phyloP scores from a whole-genome alignment of 495 filamentous ascomycete genomes.

The Mytilinidion resinicola region DNA sequence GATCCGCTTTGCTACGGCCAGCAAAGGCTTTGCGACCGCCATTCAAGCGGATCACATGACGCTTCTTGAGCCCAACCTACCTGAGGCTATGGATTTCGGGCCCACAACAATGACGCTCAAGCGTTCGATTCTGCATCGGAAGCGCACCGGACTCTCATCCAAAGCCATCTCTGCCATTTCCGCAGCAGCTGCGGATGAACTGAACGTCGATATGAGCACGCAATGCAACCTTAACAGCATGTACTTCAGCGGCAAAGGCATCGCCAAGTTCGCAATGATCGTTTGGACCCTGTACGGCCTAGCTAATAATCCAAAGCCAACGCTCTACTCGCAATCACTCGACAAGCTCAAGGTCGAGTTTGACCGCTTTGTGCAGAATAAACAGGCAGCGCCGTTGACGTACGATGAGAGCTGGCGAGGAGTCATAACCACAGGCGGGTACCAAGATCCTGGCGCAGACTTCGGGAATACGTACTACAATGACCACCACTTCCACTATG shows the following conservation, averaged over 20 bases:
- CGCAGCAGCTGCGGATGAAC: constrained; percentile 55
- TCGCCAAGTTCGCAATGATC: constrained; percentile 77
- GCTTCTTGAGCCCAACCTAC: constrained; percentile 64
- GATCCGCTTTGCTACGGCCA: constrained; percentile 69
- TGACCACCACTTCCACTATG: constrained; percentile 92
- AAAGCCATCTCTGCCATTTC: constrained; percentile 49
- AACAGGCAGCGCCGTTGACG: constrained; percentile 66
- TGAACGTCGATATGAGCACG: constrained; percentile 59
- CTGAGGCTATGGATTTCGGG: constrained; percentile 62
- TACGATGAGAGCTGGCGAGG: constrained; percentile 69
- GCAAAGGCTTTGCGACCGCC: constrained; percentile 73
- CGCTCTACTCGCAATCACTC: constrained; percentile 53
- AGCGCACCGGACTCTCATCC: constrained; percentile 29
- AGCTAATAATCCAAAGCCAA: constrained; percentile 46
- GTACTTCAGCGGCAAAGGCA: constrained; percentile 89
- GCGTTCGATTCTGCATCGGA: too few relatives aligned
- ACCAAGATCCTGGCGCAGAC: constrained; percentile 57
- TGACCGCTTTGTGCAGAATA: constrained; percentile 63
- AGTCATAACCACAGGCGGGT: constrained; percentile 73
- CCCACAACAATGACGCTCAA: constrained; percentile 56
- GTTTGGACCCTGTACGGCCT: constrained; percentile 63
- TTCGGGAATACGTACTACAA: constrained; percentile 62
- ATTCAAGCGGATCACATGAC: constrained; percentile 73
- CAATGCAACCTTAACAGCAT: constrained; percentile 75
- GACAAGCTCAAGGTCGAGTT: constrained; percentile 66